These are phyloP conservation scores for Hypholoma sublateritium DNA, from an alignment of 768 basidiomycete genomes.

Conservation along the genomic window DNA sequence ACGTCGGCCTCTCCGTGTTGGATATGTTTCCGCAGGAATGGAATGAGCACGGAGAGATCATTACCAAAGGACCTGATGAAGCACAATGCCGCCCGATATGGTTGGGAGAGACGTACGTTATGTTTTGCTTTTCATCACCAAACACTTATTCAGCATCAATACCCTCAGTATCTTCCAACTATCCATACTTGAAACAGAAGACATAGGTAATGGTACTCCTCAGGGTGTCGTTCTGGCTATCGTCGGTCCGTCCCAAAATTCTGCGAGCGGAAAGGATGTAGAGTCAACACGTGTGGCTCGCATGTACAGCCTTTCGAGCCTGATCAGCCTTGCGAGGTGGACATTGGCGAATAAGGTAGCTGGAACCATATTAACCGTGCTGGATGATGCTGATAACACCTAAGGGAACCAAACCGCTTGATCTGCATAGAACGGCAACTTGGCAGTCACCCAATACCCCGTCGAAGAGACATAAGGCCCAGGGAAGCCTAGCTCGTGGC, in stretches of 20 bases:
- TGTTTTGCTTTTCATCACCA: neutral
- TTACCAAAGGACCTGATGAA: constrained; percentile 66
- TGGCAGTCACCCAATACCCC: constrained; percentile 51
- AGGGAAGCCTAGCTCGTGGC: constrained; percentile 61
- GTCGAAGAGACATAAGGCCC: constrained; percentile 49
- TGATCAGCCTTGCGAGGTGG: constrained; percentile 77
- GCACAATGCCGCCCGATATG: constrained; percentile 69
- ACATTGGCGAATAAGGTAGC: constrained; percentile 64
- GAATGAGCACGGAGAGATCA: constrained; percentile 47
- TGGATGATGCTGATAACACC: constrained; percentile 1
- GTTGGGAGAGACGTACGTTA: constrained; percentile 72
- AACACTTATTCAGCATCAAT: neutral
- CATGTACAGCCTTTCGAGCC: constrained; percentile 82
- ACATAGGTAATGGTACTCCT: constrained; percentile 45
- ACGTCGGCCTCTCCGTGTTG: constrained; percentile 77
- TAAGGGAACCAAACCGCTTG: constrained; percentile 61
- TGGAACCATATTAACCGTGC: neutral
- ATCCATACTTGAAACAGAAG: constrained; percentile 70
- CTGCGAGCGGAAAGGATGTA: constrained; percentile 44
- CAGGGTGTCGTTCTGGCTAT: constrained; percentile 79
- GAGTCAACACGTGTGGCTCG: constrained; percentile 60
- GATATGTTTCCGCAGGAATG: constrained; percentile 81
- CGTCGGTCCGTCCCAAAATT: constrained; percentile 62
- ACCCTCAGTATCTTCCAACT: constrained; percentile 69
- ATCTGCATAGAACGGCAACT: constrained; percentile 51